Percentiles rank a stretch among this genome's conserved stretches.
Evolutionary conservation across 78 protist genomes (phyloP).

Genomic region (Monosiga brevicollis): DNA sequence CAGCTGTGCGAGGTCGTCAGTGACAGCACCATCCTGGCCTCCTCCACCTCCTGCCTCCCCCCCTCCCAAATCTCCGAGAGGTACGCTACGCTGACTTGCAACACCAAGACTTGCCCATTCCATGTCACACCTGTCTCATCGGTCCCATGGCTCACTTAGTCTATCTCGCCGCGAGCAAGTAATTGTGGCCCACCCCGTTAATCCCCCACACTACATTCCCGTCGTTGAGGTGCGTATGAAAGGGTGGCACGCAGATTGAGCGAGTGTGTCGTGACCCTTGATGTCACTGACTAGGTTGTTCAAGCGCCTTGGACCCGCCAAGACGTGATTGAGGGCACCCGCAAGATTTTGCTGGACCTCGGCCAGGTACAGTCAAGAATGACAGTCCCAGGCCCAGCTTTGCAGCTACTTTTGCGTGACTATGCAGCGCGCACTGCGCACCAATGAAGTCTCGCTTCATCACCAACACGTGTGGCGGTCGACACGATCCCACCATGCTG

Average conservation of each 20-base stretch:
- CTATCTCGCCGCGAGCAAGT: neutral
- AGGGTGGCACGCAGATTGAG: no score
- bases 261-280: no score
- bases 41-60: neutral
- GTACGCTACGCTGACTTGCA: no score
- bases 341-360: neutral
- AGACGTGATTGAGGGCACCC: neutral
- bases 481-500: no score
- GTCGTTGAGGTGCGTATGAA: neutral
- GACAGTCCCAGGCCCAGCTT: no score
- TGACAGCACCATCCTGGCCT: neutral
- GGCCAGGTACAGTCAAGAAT: no score
- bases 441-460: no score
- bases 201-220: conserved; percentile 4
- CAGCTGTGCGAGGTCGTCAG: neutral
- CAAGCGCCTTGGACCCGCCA: conserved; percentile 1
- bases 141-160: neutral
- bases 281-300: no score
- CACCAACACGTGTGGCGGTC: no score
- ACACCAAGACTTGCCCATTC: neutral
- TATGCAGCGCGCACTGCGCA: no score
- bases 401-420: no score
- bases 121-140: neutral
- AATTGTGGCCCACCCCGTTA: conserved; percentile 1
- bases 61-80: neutral